Evolutionary conservation across 2,329 filamentous ascomycete genomes (phyloP).

Genomic region (Aureobasidium pullulans): DNA sequence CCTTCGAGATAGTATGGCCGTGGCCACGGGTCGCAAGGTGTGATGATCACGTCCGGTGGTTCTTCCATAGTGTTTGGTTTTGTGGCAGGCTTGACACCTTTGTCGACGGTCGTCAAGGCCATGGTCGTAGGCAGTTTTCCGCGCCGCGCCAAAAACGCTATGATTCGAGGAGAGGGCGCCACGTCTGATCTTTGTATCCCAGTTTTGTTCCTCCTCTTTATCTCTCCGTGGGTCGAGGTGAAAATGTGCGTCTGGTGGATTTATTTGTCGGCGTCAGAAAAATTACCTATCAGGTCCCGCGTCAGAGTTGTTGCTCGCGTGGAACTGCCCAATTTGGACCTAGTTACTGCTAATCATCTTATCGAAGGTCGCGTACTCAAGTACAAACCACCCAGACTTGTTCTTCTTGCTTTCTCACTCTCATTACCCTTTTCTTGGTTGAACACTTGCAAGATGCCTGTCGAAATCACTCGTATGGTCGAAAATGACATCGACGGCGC

Average conservation of each 20-base stretch:
- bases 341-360: background rate
- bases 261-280: background rate
- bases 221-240: background rate
- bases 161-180: constrained; percentile 46
- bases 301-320: background rate
- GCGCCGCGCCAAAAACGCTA: constrained; percentile 45
- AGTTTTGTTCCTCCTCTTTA: background rate
- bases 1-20: constrained; percentile 76
- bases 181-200: constrained; percentile 18
- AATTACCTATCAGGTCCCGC: background rate
- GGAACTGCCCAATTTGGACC: background rate
- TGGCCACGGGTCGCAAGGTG: constrained; percentile 53
- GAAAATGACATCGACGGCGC: constrained; percentile 56
- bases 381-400: background rate
- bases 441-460: constrained; percentile 27
- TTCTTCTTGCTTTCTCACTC: background rate
- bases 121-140: constrained; percentile 36
- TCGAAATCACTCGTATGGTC: constrained; percentile 50
- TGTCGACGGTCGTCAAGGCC: constrained; percentile 35
- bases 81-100: constrained; percentile 12
- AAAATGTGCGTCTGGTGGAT: background rate
- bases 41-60: constrained; percentile 44
- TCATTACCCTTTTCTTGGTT: constrained; percentile 8
- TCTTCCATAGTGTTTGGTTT: constrained; percentile 30
- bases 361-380: background rate